Conservation (phyloP, 139 green algal genomes). For the Desmodesmus armatus region DNA sequence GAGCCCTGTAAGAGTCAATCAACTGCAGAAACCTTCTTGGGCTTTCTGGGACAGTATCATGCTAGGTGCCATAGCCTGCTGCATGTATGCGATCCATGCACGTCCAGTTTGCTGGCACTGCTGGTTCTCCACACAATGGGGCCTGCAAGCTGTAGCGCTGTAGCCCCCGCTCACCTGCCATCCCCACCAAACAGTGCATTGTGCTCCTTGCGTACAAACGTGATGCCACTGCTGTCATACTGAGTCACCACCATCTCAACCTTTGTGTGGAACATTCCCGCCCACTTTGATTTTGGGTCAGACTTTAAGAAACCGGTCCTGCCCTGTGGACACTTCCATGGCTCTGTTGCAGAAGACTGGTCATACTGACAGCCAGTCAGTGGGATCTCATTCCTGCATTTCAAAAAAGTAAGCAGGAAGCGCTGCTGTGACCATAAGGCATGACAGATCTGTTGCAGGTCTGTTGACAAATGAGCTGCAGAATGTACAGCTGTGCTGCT, state of each 20-base stretch:
- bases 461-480: not conserved
- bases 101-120: not conserved
- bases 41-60: too few species aligned
- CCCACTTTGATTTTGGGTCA: not conserved
- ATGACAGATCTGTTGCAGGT: not conserved
- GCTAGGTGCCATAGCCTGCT: too few species aligned
- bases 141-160: not conserved
- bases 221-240: constrained; percentile 17
- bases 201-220: not conserved
- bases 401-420: not conserved
- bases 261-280: constrained; percentile 18
- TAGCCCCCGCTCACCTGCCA: not conserved
- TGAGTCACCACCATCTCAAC: constrained; percentile 1
- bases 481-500: too few species aligned
- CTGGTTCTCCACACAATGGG: not conserved
- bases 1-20: too few species aligned
- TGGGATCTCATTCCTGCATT: constrained; percentile 15
- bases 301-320: not conserved
- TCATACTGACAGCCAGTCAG: constrained; percentile 15
- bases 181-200: not conserved
- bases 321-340: constrained; percentile 5
- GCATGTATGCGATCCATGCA: too few species aligned
- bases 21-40: too few species aligned
- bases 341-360: not conserved
- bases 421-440: not conserved